phyloP scores from a whole-genome alignment of 2,329 filamentous ascomycete genomes.

The Acrocalymma vagum region DNA sequence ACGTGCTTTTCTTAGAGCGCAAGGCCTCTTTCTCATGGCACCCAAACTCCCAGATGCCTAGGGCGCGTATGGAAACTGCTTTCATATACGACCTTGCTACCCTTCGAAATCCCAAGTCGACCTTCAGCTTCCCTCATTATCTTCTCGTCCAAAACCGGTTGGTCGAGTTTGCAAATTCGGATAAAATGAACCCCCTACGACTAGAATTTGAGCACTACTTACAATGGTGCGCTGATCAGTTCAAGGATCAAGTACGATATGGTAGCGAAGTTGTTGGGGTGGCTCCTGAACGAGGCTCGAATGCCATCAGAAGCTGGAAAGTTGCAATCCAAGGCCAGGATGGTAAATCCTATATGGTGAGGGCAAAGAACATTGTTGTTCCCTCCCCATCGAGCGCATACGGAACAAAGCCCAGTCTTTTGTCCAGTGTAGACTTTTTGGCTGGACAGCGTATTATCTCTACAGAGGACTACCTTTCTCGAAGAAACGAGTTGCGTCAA shows the following conservation, averaged over 20 bases:
- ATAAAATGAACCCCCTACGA: constrained; percentile 45
- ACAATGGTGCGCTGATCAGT: constrained; percentile 44
- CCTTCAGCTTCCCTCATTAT: constrained; percentile 46
- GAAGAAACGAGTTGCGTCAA: constrained; percentile 39
- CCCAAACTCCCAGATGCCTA: constrained; percentile 30
- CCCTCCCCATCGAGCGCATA: constrained; percentile 30
- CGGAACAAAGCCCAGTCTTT: constrained; percentile 21
- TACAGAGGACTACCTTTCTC: constrained; percentile 38
- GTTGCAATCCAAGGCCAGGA: constrained; percentile 33
- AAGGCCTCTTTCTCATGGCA: constrained; percentile 45
- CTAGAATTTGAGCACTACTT: constrained; percentile 51
- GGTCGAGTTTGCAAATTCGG: constrained; percentile 47
- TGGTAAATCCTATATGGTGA: constrained; percentile 32
- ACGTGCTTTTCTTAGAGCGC: constrained; percentile 41
- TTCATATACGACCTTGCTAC: constrained; percentile 48
- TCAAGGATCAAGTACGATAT: constrained; percentile 41
- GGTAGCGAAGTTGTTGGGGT: constrained; percentile 40
- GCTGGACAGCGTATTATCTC: constrained; percentile 45
- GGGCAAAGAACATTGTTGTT: constrained; percentile 35
- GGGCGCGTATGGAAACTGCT: constrained; percentile 44
- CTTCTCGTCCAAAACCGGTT: constrained; percentile 39
- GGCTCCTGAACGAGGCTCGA: constrained; percentile 28
- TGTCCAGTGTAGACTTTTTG: constrained; percentile 37
- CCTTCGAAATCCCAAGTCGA: constrained; percentile 43
- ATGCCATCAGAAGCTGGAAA: constrained; percentile 34